Evolutionary conservation across 2,329 filamentous ascomycete genomes (phyloP).

Genomic region (Pseudocercospora cruenta): DNA sequence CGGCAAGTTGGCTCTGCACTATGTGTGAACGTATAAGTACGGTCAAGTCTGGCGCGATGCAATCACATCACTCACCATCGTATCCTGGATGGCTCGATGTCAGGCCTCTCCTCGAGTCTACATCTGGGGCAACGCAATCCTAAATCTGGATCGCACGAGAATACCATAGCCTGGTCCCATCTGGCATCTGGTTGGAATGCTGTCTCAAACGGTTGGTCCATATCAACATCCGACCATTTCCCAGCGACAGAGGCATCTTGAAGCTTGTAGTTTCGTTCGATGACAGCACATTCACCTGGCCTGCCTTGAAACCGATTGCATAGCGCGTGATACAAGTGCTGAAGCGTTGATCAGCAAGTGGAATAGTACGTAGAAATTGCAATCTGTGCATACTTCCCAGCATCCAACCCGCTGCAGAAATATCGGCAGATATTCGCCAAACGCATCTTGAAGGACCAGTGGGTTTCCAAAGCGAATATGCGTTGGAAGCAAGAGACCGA

Average conservation of each 20-base stretch:
- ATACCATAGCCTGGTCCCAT: not conserved
- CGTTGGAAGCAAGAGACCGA: not conserved
- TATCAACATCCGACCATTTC: not conserved
- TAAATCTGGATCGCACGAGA: not conserved
- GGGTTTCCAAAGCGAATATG: not conserved
- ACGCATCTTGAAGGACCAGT: not conserved
- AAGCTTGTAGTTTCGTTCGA: not conserved
- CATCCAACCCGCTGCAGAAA: not conserved
- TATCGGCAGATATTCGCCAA: not conserved
- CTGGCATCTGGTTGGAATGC: not conserved
- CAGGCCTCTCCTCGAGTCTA: not conserved
- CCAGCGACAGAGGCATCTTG: not conserved
- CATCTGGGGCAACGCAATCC: not conserved
- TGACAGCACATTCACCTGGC: not conserved
- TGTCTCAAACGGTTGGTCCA: not conserved
- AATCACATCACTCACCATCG: not conserved
- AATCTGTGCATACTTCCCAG: not conserved
- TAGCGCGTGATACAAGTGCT: not conserved
- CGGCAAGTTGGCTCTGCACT: not conserved
- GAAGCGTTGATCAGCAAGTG: not conserved
- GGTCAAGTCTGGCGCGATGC: not conserved
- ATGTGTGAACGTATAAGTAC: not conserved
- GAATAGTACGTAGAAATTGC: too few relatives aligned
- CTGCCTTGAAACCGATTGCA: not conserved
- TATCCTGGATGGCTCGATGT: not conserved